Evolutionary conservation across 345 rosid species (phyloP).

Genomic region (Trapa bicornis): DNA sequence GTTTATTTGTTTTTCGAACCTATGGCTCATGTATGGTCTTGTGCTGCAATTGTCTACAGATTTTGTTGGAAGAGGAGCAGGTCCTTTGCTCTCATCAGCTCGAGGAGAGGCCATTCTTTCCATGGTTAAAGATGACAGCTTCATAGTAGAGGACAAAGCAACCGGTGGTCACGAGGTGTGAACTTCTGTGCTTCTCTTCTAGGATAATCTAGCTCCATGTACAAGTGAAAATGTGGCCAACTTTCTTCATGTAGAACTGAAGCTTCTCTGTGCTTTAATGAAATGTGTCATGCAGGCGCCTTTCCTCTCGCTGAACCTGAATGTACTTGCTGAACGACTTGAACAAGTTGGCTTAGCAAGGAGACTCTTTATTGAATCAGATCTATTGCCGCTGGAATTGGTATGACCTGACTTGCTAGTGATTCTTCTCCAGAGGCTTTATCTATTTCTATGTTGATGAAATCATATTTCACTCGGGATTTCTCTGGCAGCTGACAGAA

Average conservation of each 20-base stretch:
- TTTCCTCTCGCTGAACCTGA: conserved; percentile 55
- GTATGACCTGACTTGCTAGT: conserved; percentile 21
- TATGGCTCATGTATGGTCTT: background rate
- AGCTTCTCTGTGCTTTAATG: background rate
- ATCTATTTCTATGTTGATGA: background rate
- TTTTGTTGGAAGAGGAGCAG: conserved; percentile 31
- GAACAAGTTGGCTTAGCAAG: conserved; percentile 49
- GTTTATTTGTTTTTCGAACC: background rate
- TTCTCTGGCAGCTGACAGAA: conserved; percentile 18
- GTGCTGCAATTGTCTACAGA: conserved; percentile 23
- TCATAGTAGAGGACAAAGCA: conserved; percentile 45
- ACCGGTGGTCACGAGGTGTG: conserved; percentile 44
- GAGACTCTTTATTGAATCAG: conserved; percentile 63
- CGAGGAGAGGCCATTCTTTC: conserved; percentile 65
- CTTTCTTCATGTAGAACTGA: background rate
- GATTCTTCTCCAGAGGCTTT: background rate
- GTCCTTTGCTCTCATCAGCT: conserved; percentile 51
- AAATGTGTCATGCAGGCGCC: conserved; percentile 26
- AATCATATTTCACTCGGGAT: background rate
- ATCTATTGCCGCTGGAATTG: conserved; percentile 52
- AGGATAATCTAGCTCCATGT: background rate
- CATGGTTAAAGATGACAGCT: conserved; percentile 58
- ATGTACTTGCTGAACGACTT: conserved; percentile 48
- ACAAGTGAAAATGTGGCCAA: background rate
- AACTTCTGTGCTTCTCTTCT: background rate